Evolutionary conservation across 2,329 filamentous ascomycete genomes (phyloP).

Genomic region (Aspergillus ochraceoroseus): DNA sequence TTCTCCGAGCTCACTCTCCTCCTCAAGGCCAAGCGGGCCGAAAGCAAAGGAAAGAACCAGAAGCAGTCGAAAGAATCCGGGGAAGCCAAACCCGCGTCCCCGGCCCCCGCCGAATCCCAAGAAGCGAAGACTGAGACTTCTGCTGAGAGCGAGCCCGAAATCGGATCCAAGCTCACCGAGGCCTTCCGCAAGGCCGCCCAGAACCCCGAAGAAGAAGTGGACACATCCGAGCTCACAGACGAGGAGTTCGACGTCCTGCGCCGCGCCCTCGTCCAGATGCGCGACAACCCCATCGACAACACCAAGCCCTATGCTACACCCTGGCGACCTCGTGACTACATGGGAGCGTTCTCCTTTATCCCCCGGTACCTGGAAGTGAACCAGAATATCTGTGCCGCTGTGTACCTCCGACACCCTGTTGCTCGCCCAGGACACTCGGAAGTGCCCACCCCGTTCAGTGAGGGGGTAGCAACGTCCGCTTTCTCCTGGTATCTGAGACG

Average conservation of each 20-base stretch:
- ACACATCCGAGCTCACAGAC: conserved; percentile 47
- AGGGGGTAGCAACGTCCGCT: conserved; percentile 68
- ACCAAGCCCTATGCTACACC: conserved; percentile 84
- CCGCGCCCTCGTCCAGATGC: conserved; percentile 58
- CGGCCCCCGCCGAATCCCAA: conserved; percentile 8
- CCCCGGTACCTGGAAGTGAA: conserved; percentile 95
- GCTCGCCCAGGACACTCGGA: conserved; percentile 74
- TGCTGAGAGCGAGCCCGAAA: conserved; percentile 18
- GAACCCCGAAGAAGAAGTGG: conserved; percentile 31
- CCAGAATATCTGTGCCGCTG: conserved; percentile 90
- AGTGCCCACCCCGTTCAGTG: conserved; percentile 75
- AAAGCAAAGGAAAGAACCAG: conserved; percentile 21
- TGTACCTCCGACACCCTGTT: conserved; percentile 91
- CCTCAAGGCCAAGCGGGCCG: conserved; percentile 41
- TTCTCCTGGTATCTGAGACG: conserved; percentile 92
- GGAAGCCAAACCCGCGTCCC: conserved; percentile 20
- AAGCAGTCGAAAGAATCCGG: conserved; percentile 10
- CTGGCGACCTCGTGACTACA: conserved; percentile 80
- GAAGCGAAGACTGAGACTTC: conserved; percentile 3
- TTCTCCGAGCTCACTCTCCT: conserved; percentile 50
- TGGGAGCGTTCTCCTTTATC: conserved; percentile 91
- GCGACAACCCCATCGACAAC: conserved; percentile 70
- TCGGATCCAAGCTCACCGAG: conserved; percentile 31
- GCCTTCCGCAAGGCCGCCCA: conserved; percentile 32
- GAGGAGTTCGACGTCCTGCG: conserved; percentile 46